Conservation (phyloP, 331 rosid species). For the Quercus lobata region DNA sequence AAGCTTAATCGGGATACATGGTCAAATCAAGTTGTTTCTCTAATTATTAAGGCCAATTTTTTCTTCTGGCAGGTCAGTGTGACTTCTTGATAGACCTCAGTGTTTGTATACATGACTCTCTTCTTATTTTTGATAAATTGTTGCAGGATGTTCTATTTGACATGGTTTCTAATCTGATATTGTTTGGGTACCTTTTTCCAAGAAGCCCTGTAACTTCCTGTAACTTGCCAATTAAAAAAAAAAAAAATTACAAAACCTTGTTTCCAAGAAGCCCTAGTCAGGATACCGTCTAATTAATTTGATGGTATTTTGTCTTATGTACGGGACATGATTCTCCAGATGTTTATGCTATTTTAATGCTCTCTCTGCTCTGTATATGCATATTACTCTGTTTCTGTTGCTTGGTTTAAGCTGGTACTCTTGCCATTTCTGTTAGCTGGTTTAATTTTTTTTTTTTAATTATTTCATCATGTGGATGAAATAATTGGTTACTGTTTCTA, state of each 20-base stretch:
- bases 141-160: neutral
- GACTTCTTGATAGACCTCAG: conserved; percentile 14
- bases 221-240: too few species aligned
- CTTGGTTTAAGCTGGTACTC: too few species aligned
- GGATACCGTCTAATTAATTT: neutral
- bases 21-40: conserved; percentile 98
- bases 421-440: too few species aligned
- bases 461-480: neutral
- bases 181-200: neutral
- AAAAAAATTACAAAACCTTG: too few species aligned
- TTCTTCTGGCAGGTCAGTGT: conserved; percentile 94
- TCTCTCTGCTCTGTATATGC: neutral
- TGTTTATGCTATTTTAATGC: neutral
- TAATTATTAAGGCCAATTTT: conserved; percentile 75
- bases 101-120: neutral
- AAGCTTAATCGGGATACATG: conserved; percentile 98
- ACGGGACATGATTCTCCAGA: neutral
- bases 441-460: neutral
- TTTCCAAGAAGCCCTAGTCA: too few species aligned
- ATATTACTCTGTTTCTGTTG: neutral
- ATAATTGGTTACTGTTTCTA: neutral
- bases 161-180: neutral
- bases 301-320: neutral
- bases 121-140: neutral
- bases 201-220: too few species aligned